These are phyloP conservation scores for Leptosphaerulina australis DNA, from an alignment of 2,329 filamentous ascomycete genomes.

Conservation along the genomic window DNA sequence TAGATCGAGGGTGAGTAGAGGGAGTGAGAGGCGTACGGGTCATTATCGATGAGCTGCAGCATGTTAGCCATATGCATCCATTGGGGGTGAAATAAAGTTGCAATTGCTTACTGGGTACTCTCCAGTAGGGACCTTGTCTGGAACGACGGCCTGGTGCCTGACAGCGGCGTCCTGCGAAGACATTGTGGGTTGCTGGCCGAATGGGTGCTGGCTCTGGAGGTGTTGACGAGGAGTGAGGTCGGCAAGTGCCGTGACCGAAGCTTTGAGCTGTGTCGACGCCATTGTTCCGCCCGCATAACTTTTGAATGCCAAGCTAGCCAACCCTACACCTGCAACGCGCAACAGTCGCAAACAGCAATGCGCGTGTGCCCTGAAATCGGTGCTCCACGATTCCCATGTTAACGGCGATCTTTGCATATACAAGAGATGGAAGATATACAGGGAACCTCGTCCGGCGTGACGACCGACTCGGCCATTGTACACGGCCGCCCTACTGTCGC, in stretches of 20 bases:
- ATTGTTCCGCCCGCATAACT: not conserved
- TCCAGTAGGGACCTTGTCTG: conserved; percentile 78
- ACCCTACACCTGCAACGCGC: conserved; percentile 15
- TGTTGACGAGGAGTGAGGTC: conserved; percentile 27
- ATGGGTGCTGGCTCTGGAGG: conserved; percentile 11
- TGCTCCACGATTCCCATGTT: conserved; percentile 1
- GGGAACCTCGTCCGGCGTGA: conserved; percentile 19
- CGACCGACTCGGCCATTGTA: conserved; percentile 29
- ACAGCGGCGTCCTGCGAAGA: conserved; percentile 35
- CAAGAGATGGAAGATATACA: conserved; percentile 9
- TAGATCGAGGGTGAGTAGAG: conserved; percentile 6
- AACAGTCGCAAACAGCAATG: conserved; percentile 22
- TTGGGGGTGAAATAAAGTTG: conserved; percentile 29
- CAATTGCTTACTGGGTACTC: conserved; percentile 79
- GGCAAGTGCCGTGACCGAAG: conserved; percentile 10
- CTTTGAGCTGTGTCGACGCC: conserved; percentile 18
- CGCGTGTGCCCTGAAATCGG: conserved; percentile 11
- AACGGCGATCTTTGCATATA: conserved; percentile 1
- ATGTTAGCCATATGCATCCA: conserved; percentile 33
- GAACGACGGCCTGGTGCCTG: conserved; percentile 59
- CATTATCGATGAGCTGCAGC: conserved; percentile 92
- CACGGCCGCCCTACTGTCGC: conserved; percentile 67
- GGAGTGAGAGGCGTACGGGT: conserved; percentile 72
- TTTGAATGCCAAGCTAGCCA: conserved; percentile 9
- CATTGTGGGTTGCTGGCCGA: conserved; percentile 35